Evolutionary conservation across 129 eudicot species (phyloP).

Genomic region (Dittrichia graveolens): DNA sequence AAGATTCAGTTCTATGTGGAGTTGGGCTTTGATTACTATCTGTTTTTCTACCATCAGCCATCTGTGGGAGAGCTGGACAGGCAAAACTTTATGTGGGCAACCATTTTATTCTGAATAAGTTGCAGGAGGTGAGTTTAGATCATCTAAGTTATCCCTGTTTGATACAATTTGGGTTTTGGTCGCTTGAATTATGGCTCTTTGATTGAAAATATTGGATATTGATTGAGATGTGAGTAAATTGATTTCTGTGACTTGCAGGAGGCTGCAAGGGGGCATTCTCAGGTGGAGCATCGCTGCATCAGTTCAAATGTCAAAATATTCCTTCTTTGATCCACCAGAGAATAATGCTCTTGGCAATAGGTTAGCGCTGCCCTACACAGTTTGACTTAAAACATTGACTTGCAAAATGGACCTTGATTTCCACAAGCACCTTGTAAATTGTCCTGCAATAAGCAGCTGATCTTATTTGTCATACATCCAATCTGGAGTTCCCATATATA

Average conservation of each 20-base stretch:
- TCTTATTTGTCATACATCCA: background rate
- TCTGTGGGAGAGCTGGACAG: no score
- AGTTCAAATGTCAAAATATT: slow-evolving; percentile 56
- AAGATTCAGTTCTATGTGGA: slow-evolving; percentile 10
- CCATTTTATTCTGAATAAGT: background rate
- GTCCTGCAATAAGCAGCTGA: background rate
- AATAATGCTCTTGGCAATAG: slow-evolving; percentile 27
- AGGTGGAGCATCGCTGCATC: slow-evolving; percentile 7
- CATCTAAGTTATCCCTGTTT: background rate
- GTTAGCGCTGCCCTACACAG: slow-evolving; percentile 27
- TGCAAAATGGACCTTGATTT: no score
- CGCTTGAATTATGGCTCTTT: background rate
- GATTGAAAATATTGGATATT: background rate
- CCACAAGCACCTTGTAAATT: background rate
- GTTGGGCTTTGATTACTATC: background rate
- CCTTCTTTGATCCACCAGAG: slow-evolving; percentile 41
- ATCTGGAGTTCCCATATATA: background rate
- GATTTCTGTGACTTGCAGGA: slow-evolving; percentile 38
- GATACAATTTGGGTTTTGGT: background rate
- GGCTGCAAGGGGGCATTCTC: slow-evolving; percentile 23
- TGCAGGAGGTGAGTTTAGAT: slow-evolving; percentile 1
- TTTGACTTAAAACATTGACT: no score
- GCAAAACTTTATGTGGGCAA: no score
- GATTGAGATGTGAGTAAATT: slow-evolving; percentile 13
- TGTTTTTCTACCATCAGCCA: no score